A percentile compares a stretch with the other conserved stretches of the same genome.
Evolutionary conservation across 352 stramenopile genomes (phyloP).

Genomic region (Thalassiosira sp.): DNA sequence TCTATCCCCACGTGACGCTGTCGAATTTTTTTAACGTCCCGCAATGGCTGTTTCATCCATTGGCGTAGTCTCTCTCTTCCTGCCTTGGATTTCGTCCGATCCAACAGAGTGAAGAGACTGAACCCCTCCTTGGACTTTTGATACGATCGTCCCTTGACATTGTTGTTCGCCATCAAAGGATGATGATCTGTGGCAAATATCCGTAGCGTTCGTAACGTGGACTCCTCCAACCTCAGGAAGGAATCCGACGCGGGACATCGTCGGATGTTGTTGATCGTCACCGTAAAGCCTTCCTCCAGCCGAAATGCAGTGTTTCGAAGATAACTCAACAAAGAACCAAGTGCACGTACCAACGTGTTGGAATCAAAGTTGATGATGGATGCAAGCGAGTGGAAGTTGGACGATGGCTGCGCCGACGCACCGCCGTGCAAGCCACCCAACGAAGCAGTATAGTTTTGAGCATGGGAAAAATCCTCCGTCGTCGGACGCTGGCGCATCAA

Average conservation of each 20-base stretch:
- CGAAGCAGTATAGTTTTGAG: conserved; percentile 7
- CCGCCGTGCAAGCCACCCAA: too few relatives aligned
- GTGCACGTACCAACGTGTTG: conserved; percentile 60
- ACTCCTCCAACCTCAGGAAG: conserved; percentile 64
- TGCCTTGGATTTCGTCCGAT: conserved; percentile 73
- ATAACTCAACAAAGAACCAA: conserved; percentile 76
- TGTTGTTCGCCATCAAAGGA: conserved; percentile 58
- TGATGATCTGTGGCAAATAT: conserved; percentile 82
- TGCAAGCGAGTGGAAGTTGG: conserved; percentile 61
- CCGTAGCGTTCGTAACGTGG: conserved; percentile 67
- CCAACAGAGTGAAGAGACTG: conserved; percentile 79
- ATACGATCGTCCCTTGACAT: conserved; percentile 15
- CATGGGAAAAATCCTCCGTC: conserved; percentile 15
- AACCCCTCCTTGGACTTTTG: conserved; percentile 78
- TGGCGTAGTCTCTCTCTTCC: conserved; percentile 68
- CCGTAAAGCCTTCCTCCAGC: conserved; percentile 60
- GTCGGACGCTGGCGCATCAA: conserved; percentile 44
- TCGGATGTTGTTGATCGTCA: conserved; percentile 70
- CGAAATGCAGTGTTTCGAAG: conserved; percentile 74
- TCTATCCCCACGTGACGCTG: conserved; percentile 71
- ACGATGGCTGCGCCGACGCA: neutral
- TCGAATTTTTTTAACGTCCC: conserved; percentile 52
- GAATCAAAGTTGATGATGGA: conserved; percentile 81
- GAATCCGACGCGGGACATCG: conserved; percentile 45
- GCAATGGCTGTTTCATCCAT: conserved; percentile 79